Base-by-base conservation (phyloP, 2,329 filamentous ascomycete genomes). In the Chaetomium sp. region DNA sequence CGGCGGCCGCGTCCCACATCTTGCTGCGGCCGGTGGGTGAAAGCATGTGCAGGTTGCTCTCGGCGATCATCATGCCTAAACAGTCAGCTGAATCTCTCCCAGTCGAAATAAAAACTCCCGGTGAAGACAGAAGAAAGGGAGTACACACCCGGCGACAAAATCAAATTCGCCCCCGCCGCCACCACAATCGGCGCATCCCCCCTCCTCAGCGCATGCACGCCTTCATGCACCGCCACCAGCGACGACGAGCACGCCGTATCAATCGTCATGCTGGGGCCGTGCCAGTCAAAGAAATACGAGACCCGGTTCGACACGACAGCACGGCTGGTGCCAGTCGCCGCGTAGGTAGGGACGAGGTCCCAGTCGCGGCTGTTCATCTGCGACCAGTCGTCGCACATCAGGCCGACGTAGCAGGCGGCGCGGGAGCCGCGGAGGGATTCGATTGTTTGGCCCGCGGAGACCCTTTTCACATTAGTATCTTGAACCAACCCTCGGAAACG, bases 1-100 rank as follows among this genome's bases (percentile, higher is more conserved):
- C 70, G 0, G 75, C 79, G 7, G 63, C 61, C 0, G 64, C 62
- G 58, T 80, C 78, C 64, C 74, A 80, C 58, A 71, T 71, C 19
- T 68, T 66, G 40, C 68, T 74, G 41, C 65, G 66, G 0, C 71
- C 70, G 68, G 62, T 1, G 69, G 41, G 67, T 7, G 69, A 71
- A 0, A 74, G 59, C 63, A 74, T 73, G 36, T 49, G 36, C 19
- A 49, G 27, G 4, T 49, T 49, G 37, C 36, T 41, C 27, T 49
- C 48, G 2, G 19, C 48, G 6, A 49, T 41, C n/a, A 32, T 19
- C 47, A 49, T 40, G 14, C 35, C 47, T 49, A 9, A 4, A 40
- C 12, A 40, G 9, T 12, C 37, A 40, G 37, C n/a, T n/a, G n/a
- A n/a, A n/a, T n/a, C n/a, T n/a, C n/a, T n/a, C n/a, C n/a, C n/a